A percentile compares a stretch with the other conserved stretches of the same genome.
Conservation (phyloP, 2,329 filamentous ascomycete genomes). For the Monilinia laxa region DNA sequence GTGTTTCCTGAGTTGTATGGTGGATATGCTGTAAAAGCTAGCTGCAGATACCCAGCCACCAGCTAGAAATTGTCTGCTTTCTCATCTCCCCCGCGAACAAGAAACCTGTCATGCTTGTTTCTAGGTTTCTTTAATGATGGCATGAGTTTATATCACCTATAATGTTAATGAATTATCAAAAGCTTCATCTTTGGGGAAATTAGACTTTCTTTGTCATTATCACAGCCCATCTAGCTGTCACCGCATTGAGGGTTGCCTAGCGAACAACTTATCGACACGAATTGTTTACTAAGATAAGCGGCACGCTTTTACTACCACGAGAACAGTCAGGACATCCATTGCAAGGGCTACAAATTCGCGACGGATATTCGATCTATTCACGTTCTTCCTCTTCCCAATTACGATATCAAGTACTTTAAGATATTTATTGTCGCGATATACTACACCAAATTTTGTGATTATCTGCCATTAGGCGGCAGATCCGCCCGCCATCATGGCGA, state of each 20-base stretch:
- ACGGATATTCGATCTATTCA: background rate
- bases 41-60: constrained; percentile 23
- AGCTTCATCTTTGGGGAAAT: constrained; percentile 16
- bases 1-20: background rate
- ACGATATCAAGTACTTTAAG: background rate
- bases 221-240: background rate
- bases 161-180: constrained; percentile 13
- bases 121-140: background rate
- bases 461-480: constrained; percentile 28
- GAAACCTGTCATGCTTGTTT: constrained; percentile 14
- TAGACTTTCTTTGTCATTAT: background rate
- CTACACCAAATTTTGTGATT: background rate
- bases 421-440: background rate
- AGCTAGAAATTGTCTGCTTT: constrained; percentile 13
- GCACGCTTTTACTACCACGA: constrained; percentile 15
- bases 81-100: constrained; percentile 24
- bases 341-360: too few relatives aligned
- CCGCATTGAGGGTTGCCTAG: constrained; percentile 19
- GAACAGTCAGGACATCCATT: constrained; percentile 1
- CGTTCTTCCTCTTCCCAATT: background rate
- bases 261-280: constrained; percentile 7
- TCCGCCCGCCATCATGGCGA: constrained; percentile 37
- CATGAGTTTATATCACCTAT: background rate
- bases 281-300: constrained; percentile 22
- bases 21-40: constrained; percentile 17